Evolutionary conservation across 2,329 filamentous ascomycete species (phyloP), one percentile per base, ranked within the genome.

Genomic region (Pseudopyrenochaeta lycopersici): DNA sequence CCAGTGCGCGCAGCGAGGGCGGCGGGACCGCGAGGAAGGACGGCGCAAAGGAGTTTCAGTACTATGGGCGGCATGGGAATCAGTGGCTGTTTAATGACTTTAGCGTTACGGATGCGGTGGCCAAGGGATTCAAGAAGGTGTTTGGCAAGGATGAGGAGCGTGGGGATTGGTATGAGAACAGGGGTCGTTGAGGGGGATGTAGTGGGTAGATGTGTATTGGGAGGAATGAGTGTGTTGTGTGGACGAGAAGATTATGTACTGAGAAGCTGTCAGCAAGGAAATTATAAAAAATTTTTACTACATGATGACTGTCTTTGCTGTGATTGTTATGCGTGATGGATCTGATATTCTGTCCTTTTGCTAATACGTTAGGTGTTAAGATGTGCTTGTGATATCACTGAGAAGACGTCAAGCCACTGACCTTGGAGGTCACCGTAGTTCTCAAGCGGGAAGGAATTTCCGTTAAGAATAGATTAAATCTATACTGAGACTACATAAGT

Each of bases 71-170:
- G 4, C 74, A 77, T 56, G 64, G 64, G 9, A 77, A 77, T 45
- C 65, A 64, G 45, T 77, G 74, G 74, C 50, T 77, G 18, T 77
- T 77, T 56, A 72, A 74, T 17, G 72, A 73, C 38, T 76, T 75
- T 35, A 75, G 72, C 31, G 58, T 76, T 33, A 70, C 65, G 10
- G 71, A 67, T 15, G 62, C 59, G n/a, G 63, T 74, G 27, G 67
- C 62, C 44, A 72, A 64, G 54, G 69, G 70, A 17, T 72, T 55
- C 44, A 67, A 61, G 3, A 71, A 56, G 60, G 61, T 71, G 7
- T 71, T 73, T 54, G 49, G 60, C 7, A 64, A 54, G 54, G 60
- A 61, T 6, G 49, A 54, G 2, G 53, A 50, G 3, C 52, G 49
- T 4, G 44, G 41, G n/a, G 53, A 62, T 29, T 57, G 55, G 60